Percentiles rank a stretch among this genome's conserved stretches.
Evolutionary conservation across 2,329 filamentous ascomycete species (phyloP).

Genomic region (Trichoderma afroharzianum): DNA sequence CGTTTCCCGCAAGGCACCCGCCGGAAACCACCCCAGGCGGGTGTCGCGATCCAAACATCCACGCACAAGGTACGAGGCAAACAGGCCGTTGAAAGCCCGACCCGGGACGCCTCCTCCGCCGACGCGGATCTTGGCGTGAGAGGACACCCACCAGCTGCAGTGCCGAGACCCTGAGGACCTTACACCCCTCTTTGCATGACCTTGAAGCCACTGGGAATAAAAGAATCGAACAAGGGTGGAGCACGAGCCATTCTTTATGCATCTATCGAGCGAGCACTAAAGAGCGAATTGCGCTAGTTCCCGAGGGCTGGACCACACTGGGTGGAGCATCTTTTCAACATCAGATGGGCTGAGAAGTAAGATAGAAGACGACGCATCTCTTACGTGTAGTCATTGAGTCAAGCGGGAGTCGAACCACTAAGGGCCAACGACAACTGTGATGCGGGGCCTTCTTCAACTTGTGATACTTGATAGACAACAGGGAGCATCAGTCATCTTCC

Average conservation of each 20-base stretch:
- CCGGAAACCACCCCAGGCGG: not conserved
- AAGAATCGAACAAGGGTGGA: slow-evolving; percentile 1
- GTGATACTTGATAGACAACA: not conserved
- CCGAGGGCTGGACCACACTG: slow-evolving; percentile 24
- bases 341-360: not conserved
- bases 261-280: slow-evolving; percentile 29
- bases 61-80: not conserved
- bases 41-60: not conserved
- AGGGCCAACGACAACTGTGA: not conserved
- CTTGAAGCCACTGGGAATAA: not conserved
- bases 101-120: slow-evolving; percentile 13
- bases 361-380: not conserved
- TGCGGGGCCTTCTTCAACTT: not conserved
- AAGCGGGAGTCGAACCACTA: not conserved
- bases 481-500: not conserved
- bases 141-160: slow-evolving; percentile 2
- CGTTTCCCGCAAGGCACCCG: slow-evolving; percentile 11
- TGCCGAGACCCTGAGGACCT: not conserved
- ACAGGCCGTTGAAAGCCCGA: not conserved
- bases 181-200: not conserved
- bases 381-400: not conserved
- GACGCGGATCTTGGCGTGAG: slow-evolving; percentile 6
- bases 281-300: slow-evolving; percentile 29
- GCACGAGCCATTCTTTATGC: slow-evolving; percentile 23
- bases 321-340: slow-evolving; percentile 27